Evolutionary conservation across 208 protist species (phyloP).

Genomic region (Leptomonas pyrrhocoris): DNA sequence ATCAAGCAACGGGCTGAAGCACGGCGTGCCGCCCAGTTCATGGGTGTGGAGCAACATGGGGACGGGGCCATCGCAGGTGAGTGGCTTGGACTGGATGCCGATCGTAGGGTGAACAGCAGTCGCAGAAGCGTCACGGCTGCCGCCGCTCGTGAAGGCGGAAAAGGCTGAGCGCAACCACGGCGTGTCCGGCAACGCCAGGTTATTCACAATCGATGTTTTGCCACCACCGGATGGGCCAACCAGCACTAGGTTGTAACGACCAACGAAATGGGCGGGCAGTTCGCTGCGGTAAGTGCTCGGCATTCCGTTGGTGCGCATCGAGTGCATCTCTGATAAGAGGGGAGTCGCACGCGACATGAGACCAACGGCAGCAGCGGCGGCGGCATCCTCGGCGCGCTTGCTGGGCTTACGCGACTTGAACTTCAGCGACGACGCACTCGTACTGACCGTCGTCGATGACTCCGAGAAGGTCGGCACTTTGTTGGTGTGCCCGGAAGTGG

Average conservation of each 20-base stretch:
- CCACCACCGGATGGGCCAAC: constrained; percentile 56
- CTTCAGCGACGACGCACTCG: too few species aligned
- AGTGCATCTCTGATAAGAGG: constrained; percentile 14
- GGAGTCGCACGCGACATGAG: constrained; percentile 2
- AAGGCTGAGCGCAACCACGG: constrained; percentile 44
- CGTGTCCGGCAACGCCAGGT: constrained; percentile 51
- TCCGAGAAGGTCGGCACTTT: not conserved
- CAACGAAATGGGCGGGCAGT: constrained; percentile 31
- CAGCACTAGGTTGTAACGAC: constrained; percentile 79
- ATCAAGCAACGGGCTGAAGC: constrained; percentile 68
- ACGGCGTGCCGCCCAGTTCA: constrained; percentile 69
- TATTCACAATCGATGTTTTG: constrained; percentile 62
- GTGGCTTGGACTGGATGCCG: constrained; percentile 26
- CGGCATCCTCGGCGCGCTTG: constrained; percentile 5
- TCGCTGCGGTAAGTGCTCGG: constrained; percentile 25
- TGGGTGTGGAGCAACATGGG: constrained; percentile 52
- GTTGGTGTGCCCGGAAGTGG: not conserved
- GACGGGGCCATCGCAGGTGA: constrained; percentile 23
- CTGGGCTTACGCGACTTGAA: constrained; percentile 17
- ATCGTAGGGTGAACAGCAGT: constrained; percentile 26
- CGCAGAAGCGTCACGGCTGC: not conserved
- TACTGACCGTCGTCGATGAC: not conserved
- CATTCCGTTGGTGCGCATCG: constrained; percentile 1
- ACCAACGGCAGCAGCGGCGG: not conserved
- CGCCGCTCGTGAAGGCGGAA: constrained; percentile 40